Percentiles rank a stretch among this genome's conserved stretches.
These are phyloP conservation scores for Sequoia sempervirens DNA, from an alignment of 75 land plant species.

Conservation along the genomic window DNA sequence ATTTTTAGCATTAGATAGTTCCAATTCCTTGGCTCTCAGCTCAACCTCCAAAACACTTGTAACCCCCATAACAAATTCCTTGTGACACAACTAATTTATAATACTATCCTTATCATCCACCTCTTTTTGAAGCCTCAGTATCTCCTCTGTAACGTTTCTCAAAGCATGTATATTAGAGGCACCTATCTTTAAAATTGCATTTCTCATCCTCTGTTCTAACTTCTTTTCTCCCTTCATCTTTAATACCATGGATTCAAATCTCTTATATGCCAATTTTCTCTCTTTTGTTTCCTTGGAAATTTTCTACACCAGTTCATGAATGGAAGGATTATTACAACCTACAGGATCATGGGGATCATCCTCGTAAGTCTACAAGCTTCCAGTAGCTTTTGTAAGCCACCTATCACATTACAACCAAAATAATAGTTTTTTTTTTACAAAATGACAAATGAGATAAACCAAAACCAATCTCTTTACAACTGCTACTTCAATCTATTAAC, in stretches of 20 bases:
- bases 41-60: not conserved
- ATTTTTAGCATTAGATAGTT: not conserved
- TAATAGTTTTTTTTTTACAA: too few species aligned
- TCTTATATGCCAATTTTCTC: not conserved
- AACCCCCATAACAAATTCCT: not conserved
- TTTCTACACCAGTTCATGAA: not conserved
- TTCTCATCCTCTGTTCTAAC: not conserved
- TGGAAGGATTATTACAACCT: not conserved
- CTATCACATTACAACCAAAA: too few species aligned
- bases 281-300: not conserved
- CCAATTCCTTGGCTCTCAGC: conserved; percentile 6
- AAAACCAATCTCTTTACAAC: too few species aligned
- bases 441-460: too few species aligned
- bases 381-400: too few species aligned
- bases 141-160: not conserved
- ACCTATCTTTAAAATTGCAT: not conserved
- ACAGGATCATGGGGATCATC: too few species aligned
- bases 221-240: not conserved
- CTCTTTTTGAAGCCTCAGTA: not conserved
- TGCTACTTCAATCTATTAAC: too few species aligned
- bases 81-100: not conserved
- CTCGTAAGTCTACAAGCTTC: too few species aligned
- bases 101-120: not conserved
- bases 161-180: not conserved
- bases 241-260: not conserved